Evolutionary conservation across 805 yeast genomes (phyloP).

Genomic region (Ogataea sp.): DNA sequence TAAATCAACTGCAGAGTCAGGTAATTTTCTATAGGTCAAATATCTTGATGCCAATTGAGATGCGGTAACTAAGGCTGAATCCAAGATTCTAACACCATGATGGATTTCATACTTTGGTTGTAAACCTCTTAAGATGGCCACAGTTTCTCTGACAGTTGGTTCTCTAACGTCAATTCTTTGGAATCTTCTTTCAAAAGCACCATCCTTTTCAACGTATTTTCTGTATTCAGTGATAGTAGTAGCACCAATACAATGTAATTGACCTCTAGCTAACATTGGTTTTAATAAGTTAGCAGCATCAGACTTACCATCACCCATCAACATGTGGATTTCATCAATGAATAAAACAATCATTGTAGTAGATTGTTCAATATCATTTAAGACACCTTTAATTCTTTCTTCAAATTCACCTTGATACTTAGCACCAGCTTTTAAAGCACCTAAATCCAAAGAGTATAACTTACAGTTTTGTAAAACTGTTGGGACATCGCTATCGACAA

Average conservation of each 20-base stretch:
- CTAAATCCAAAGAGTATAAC: slow-evolving; percentile 83
- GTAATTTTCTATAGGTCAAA: slow-evolving; percentile 88
- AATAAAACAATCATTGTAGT: slow-evolving; percentile 80
- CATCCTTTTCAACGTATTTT: slow-evolving; percentile 88
- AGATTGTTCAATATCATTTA: slow-evolving; percentile 87
- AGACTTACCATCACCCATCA: slow-evolving; percentile 98
- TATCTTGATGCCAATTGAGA: slow-evolving; percentile 93
- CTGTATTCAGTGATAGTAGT: slow-evolving; percentile 94
- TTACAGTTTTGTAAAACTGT: slow-evolving; percentile 73
- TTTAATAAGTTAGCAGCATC: slow-evolving; percentile 96
- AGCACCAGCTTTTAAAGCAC: slow-evolving; percentile 97
- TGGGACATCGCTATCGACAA: slow-evolving; percentile 93
- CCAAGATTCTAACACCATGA: slow-evolving; percentile 94
- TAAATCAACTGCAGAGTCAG: slow-evolving; percentile 94
- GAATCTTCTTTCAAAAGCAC: slow-evolving; percentile 97
- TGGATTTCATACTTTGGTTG: slow-evolving; percentile 94
- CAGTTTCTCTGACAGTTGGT: slow-evolving; percentile 86
- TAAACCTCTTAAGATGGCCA: slow-evolving; percentile 92
- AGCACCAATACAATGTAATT: slow-evolving; percentile 96
- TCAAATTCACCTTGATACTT: slow-evolving; percentile 98
- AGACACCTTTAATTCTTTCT: slow-evolving; percentile 94
- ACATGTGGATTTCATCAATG: slow-evolving; percentile 97
- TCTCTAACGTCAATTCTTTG: slow-evolving; percentile 96
- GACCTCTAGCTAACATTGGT: slow-evolving; percentile 96
- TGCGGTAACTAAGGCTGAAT: slow-evolving; percentile 88